phyloP scores from a whole-genome alignment of 495 filamentous ascomycete species.

The Aspergillus kassunensis region DNA sequence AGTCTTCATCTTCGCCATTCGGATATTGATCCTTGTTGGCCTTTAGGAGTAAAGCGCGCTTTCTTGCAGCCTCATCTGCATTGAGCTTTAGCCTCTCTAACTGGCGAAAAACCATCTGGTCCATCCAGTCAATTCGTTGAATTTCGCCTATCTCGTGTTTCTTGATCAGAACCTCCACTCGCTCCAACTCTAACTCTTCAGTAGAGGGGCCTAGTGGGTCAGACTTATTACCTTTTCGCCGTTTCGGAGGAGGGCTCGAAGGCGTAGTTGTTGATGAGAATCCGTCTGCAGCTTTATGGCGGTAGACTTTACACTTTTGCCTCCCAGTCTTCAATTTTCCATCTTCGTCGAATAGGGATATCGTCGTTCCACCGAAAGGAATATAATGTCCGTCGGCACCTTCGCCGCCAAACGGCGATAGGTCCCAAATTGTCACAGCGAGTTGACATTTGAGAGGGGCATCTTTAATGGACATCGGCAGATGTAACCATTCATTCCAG shows the following conservation, averaged over 20 bases:
- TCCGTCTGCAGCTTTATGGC: conserved; percentile 81
- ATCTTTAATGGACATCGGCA: conserved; percentile 78
- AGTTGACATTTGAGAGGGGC: conserved; percentile 76
- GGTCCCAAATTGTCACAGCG: conserved; percentile 93
- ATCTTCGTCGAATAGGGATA: conserved; percentile 85
- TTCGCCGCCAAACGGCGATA: conserved; percentile 70
- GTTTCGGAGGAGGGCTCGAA: conserved; percentile 48
- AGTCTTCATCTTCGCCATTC: conserved; percentile 31
- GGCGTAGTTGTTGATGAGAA: conserved; percentile 77
- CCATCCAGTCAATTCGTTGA: conserved; percentile 86
- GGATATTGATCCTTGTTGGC: conserved; percentile 24
- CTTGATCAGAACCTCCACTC: conserved; percentile 85
- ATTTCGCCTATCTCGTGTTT: conserved; percentile 98
- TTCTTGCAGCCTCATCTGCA: conserved; percentile 43
- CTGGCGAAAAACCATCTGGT: conserved; percentile 84
- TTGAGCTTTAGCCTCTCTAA: conserved; percentile 70
- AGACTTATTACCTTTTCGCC: conserved; percentile 44
- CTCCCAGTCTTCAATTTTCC: conserved; percentile 85
- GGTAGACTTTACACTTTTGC: conserved; percentile 84
- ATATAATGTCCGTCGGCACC: conserved; percentile 67
- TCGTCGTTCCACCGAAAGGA: conserved; percentile 91
- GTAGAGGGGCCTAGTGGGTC: conserved; percentile 41
- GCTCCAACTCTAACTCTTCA: conserved; percentile 72
- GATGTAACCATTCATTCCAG: conserved; percentile 95
- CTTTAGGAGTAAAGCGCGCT: conserved; percentile 30